Conservation (phyloP, 352 stramenopile species). For the Achlya hypogyna region DNA sequence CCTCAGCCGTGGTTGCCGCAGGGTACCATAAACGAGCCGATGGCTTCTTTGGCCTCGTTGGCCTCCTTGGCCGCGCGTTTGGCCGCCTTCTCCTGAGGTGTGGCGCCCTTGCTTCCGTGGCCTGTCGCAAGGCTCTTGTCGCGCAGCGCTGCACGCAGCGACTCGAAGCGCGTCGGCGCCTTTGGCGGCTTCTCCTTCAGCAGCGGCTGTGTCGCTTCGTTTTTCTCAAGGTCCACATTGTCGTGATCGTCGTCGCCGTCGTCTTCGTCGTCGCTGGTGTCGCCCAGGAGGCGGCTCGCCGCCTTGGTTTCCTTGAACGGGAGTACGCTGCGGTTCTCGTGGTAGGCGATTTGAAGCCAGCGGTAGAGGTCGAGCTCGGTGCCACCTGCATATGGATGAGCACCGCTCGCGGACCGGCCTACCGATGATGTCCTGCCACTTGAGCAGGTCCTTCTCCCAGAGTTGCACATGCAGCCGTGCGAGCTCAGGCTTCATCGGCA, state of each 20-base stretch:
- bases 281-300: constrained; percentile 2
- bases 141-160: constrained; percentile 19
- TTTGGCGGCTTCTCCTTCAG: constrained; percentile 22
- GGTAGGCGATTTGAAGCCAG: constrained; percentile 57
- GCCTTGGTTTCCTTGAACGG: constrained; percentile 53
- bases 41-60: constrained; percentile 37
- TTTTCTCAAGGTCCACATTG: constrained; percentile 11
- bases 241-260: constrained; percentile 23
- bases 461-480: constrained; percentile 84
- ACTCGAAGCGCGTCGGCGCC: background rate
- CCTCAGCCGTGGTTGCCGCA: background rate
- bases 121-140: constrained; percentile 26
- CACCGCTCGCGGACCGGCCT: background rate
- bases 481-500: constrained; percentile 70
- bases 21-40: constrained; percentile 45
- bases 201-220: constrained; percentile 37
- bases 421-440: constrained; percentile 86
- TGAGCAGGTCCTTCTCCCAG: constrained; percentile 90
- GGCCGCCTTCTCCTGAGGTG: background rate
- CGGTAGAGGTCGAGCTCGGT: constrained; percentile 79
- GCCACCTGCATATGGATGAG: constrained; percentile 28
- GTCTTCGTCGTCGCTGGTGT: constrained; percentile 26
- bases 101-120: background rate
- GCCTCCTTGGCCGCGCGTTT: constrained; percentile 40
- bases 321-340: constrained; percentile 41